Evolutionary conservation across 495 filamentous ascomycete species (phyloP).

Genomic region (Pseudomonodictys pantanalensis): DNA sequence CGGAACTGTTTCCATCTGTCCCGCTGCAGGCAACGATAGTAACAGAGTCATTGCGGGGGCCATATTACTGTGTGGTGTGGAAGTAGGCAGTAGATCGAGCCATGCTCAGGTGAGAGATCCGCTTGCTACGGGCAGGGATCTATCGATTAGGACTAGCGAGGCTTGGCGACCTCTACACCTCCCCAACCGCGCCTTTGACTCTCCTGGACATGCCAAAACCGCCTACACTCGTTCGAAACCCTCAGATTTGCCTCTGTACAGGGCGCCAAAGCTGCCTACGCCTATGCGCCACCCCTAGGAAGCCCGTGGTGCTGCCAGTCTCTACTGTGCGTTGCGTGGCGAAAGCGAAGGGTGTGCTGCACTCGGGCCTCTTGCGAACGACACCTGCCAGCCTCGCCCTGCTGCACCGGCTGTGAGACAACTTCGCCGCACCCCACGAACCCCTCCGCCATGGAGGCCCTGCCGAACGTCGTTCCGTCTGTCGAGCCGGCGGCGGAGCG

Average conservation of each 20-base stretch:
- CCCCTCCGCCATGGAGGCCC: slow-evolving; percentile 19
- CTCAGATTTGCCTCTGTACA: neutral
- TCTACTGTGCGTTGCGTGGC: slow-evolving; percentile 17
- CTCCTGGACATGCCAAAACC: slow-evolving; percentile 26
- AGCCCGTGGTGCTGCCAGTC: slow-evolving; percentile 19
- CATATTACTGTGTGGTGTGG: too few relatives aligned
- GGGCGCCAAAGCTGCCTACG: neutral
- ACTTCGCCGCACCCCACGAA: slow-evolving; percentile 1
- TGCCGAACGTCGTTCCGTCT: slow-evolving; percentile 25
- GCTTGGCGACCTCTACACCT: slow-evolving; percentile 12
- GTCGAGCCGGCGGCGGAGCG: slow-evolving; percentile 22
- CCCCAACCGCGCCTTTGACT: slow-evolving; percentile 13
- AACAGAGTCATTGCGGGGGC: too few relatives aligned
- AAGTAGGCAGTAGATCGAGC: too few relatives aligned
- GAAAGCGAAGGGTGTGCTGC: slow-evolving; percentile 15
- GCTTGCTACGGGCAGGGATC: neutral
- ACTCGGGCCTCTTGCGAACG: slow-evolving; percentile 16
- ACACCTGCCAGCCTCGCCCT: slow-evolving; percentile 21
- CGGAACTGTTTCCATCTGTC: too few relatives aligned
- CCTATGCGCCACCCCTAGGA: slow-evolving; percentile 25
- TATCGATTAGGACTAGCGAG: slow-evolving; percentile 12
- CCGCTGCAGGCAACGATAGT: too few relatives aligned
- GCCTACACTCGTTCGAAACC: neutral
- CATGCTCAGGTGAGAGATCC: neutral
- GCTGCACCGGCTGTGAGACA: slow-evolving; percentile 9